Evolutionary conservation across 768 basidiomycete species (phyloP), one percentile per base, ranked within the genome.

Genomic region (Multifurca ochricompacta): DNA sequence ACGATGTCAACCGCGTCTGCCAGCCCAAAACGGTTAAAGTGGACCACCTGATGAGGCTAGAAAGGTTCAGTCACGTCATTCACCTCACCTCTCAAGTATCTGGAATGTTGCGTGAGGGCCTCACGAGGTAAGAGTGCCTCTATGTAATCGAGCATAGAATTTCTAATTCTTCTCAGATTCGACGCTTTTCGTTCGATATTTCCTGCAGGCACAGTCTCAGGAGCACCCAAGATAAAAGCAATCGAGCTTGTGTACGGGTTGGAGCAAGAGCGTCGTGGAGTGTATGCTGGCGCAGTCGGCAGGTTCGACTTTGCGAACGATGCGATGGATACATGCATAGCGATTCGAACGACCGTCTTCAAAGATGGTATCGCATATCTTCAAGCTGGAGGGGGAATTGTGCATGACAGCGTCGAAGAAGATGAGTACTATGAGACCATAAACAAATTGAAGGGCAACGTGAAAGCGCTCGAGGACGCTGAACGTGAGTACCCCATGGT

Each of bases 141-240:
- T 34, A 11, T 35, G 31, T 4, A 6, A 16, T 14, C 9, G n/a
- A 9, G 30, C 19, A 3, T 51, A 53, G 2, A 16, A 58, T 51
- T 18, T 46, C 43, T 51, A 48, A 19, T 45, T 46, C 19, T 37
- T 57, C 39, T 31, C 61, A 94, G 94, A 60, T 99, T 97, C 65
- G 95, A 98, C 67, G 96, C 96, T 0, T 98, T 99, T 79, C 82
- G 95, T 9, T 97, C 95, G 21, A 98, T 99, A 60, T 98, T 99
- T 75, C 96, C 96, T 1, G 94, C 95, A 16, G 96, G 96, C 0
- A 99, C 96, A 2, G 96, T 99, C 23, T 97, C 95, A 1, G 96
- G 96, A 21, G 96, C 96, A 30, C 96, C 96, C 2, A 99, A 99
- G 72, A 94, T 99, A 70, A 96, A 95, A 67, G 96, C 96, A 1